A percentile compares a stretch with the other conserved stretches of the same genome.
These are phyloP conservation scores for Lachnellula subtilissima DNA, from an alignment of 2,329 filamentous ascomycete species.

Conservation along the genomic window DNA sequence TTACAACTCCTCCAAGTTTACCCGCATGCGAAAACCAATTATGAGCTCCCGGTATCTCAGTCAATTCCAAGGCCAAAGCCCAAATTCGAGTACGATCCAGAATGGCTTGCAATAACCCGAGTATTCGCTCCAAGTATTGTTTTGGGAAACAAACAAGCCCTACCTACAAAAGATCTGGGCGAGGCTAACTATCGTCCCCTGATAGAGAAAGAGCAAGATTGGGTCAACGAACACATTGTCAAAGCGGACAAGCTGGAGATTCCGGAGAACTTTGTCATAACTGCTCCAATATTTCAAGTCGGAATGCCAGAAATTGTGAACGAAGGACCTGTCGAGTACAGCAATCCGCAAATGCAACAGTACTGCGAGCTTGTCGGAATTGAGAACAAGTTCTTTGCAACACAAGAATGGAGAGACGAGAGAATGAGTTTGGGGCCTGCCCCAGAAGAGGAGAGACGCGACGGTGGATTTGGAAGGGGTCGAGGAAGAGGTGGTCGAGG, in stretches of 20 bases:
- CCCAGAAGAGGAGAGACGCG: conserved; percentile 32
- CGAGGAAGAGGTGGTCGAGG: conserved; percentile 30
- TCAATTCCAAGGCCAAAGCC: conserved; percentile 13
- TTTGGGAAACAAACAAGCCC: conserved; percentile 55
- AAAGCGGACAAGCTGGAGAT: conserved; percentile 57
- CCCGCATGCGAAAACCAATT: conserved; percentile 34
- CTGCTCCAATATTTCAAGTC: conserved; percentile 66
- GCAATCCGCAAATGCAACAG: conserved; percentile 75
- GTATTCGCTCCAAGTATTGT: conserved; percentile 64
- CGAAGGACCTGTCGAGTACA: conserved; percentile 73
- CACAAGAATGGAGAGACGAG: conserved; percentile 62
- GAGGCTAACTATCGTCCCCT: conserved; percentile 62
- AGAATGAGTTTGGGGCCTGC: conserved; percentile 56
- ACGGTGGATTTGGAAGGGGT: conserved; percentile 25
- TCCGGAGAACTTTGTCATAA: conserved; percentile 72
- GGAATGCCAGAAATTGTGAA: conserved; percentile 51
- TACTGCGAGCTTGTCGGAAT: conserved; percentile 79
- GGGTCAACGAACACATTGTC: conserved; percentile 76
- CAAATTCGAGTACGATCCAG: conserved; percentile 65
- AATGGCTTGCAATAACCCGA: conserved; percentile 92
- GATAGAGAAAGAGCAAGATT: conserved; percentile 67
- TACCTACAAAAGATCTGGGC: conserved; percentile 56
- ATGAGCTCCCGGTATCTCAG: conserved; percentile 12
- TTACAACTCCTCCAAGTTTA: conserved; percentile 69
- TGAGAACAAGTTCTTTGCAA: conserved; percentile 68